Evolutionary conservation across 805 yeast genomes (phyloP).

Genomic region (Lipomyces spencermartinsiae): DNA sequence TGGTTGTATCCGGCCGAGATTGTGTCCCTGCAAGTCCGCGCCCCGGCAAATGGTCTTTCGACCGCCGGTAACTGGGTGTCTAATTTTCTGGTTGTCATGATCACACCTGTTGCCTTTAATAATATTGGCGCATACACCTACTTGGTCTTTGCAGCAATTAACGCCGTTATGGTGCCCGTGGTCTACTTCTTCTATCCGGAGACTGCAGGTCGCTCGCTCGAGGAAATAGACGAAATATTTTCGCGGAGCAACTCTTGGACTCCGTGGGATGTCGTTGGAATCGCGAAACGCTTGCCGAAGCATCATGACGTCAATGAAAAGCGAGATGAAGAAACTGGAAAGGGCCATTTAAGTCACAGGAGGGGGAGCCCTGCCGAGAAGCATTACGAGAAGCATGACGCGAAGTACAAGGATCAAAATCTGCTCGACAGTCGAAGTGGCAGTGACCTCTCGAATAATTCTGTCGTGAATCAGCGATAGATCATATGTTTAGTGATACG

Average conservation of each 20-base stretch:
- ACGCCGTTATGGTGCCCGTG: conserved; percentile 55
- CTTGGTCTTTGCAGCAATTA: conserved; percentile 62
- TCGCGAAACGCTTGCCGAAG: conserved; percentile 19
- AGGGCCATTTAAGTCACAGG: not conserved
- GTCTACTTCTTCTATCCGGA: conserved; percentile 61
- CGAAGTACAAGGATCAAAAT: not conserved
- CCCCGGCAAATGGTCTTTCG: conserved; percentile 58
- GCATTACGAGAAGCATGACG: not conserved
- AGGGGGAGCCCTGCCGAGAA: not conserved
- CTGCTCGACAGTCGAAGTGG: not conserved
- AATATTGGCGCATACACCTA: conserved; percentile 61
- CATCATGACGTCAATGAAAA: conserved; percentile 12
- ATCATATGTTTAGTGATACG: no score
- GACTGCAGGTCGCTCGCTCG: conserved; percentile 64
- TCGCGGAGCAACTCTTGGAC: conserved; percentile 3
- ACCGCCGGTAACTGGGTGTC: conserved; percentile 65
- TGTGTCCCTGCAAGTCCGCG: conserved; percentile 59
- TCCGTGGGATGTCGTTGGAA: conserved; percentile 24
- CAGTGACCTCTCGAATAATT: not conserved
- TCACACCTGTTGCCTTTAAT: conserved; percentile 58
- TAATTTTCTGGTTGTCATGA: conserved; percentile 63
- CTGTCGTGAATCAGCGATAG: no score
- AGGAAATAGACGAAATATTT: conserved; percentile 55
- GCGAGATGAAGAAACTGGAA: not conserved
- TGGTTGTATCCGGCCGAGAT: conserved; percentile 47